These are phyloP conservation scores for Leishmania lainsoni DNA, from an alignment of 208 protist species.

Conservation along the genomic window DNA sequence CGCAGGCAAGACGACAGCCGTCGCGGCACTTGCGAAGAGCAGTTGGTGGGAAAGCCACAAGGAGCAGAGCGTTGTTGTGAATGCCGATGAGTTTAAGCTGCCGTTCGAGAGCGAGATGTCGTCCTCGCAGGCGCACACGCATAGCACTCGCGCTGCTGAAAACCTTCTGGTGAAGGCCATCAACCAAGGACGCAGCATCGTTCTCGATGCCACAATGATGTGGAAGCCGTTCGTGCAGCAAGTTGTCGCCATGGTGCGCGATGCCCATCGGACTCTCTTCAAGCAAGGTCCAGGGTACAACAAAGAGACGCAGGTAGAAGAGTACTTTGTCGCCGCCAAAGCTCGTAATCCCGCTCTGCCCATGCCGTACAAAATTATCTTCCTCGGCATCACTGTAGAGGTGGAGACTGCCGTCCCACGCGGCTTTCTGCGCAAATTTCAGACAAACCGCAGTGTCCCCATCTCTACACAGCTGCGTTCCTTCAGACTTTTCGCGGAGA, in stretches of 20 bases:
- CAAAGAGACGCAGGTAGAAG: slow-evolving; percentile 41
- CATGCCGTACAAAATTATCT: slow-evolving; percentile 71
- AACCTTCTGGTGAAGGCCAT: slow-evolving; percentile 78
- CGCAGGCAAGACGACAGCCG: slow-evolving; percentile 85
- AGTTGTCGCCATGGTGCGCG: slow-evolving; percentile 80
- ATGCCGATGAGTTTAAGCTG: slow-evolving; percentile 87
- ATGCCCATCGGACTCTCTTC: slow-evolving; percentile 68
- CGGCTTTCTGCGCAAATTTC: slow-evolving; percentile 84
- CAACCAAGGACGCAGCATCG: slow-evolving; percentile 81
- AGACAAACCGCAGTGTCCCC: slow-evolving; percentile 77
- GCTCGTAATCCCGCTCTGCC: slow-evolving; percentile 41
- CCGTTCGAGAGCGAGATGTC: slow-evolving; percentile 30
- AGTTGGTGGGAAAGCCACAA: slow-evolving; percentile 80
- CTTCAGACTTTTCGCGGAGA: slow-evolving; percentile 87
- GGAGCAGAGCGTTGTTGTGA: slow-evolving; percentile 75
- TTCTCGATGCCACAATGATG: slow-evolving; percentile 92
- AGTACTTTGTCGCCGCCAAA: slow-evolving; percentile 63
- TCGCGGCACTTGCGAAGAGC: slow-evolving; percentile 68
- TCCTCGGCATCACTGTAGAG: slow-evolving; percentile 86
- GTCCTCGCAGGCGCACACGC: slow-evolving; percentile 42
- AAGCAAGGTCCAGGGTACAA: slow-evolving; percentile 74
- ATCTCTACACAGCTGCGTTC: slow-evolving; percentile 81
- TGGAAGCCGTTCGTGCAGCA: slow-evolving; percentile 87
- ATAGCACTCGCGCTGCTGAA: slow-evolving; percentile 79
- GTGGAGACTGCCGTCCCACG: slow-evolving; percentile 86